Percentiles rank a stretch among this genome's conserved stretches.
Evolutionary conservation across 768 basidiomycete genomes (phyloP).

Genomic region (Suillus subluteus): DNA sequence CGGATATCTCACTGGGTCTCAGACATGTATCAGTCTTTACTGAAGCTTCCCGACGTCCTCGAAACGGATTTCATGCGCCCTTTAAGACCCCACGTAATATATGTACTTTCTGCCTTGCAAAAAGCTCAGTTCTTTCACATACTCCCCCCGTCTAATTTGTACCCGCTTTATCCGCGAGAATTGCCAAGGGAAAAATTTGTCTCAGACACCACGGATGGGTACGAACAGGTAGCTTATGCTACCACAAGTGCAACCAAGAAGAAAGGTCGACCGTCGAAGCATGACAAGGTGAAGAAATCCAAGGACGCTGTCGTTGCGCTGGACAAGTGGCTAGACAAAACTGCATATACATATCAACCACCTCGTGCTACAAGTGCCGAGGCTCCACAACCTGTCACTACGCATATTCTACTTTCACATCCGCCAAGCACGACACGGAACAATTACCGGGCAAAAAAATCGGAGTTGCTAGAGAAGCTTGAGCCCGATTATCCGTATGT

Average conservation of each 20-base stretch:
- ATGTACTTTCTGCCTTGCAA: constrained; percentile 52
- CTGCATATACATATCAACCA: constrained; percentile 25
- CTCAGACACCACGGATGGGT: constrained; percentile 33
- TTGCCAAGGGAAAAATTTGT: constrained; percentile 72
- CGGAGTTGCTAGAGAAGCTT: constrained; percentile 41
- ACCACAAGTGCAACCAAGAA: constrained; percentile 42
- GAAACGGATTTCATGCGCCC: constrained; percentile 42
- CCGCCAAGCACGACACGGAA: constrained; percentile 36
- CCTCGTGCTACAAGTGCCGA: constrained; percentile 3
- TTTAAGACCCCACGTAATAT: constrained; percentile 54
- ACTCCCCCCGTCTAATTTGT: constrained; percentile 53
- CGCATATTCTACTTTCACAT: constrained; percentile 38
- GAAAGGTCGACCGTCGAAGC: constrained; percentile 66
- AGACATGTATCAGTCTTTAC: constrained; percentile 63
- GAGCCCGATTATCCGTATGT: constrained; percentile 24
- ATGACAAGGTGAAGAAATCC: constrained; percentile 60
- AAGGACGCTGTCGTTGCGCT: constrained; percentile 51
- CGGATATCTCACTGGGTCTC: constrained; percentile 4
- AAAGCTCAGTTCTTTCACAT: constrained; percentile 59
- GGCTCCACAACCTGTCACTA: constrained; percentile 20
- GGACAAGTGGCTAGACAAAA: constrained; percentile 52
- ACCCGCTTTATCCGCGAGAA: constrained; percentile 60
- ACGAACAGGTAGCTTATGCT: constrained; percentile 1
- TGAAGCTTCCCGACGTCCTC: constrained; percentile 51
- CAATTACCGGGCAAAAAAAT: constrained; percentile 50